Evolutionary conservation across 2,329 filamentous ascomycete species (phyloP), one percentile per base, ranked within the genome.

Genomic region (Verticillium zaregamsianum): DNA sequence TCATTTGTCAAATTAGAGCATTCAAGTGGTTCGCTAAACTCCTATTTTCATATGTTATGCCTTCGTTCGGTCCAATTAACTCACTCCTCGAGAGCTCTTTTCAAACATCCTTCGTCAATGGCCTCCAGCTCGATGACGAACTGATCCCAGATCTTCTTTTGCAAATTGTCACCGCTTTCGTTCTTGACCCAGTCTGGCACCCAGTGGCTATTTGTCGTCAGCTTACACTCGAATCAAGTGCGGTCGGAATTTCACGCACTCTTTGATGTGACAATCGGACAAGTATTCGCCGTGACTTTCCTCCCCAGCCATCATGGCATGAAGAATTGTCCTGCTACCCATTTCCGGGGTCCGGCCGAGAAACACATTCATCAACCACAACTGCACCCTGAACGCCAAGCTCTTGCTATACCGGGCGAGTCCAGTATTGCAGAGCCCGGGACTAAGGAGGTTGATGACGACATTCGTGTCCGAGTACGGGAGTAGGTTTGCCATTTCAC

Each of bases 401-500:
- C 15, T 28, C 3, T 39, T 12, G 11, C 33, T 57, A 12, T 59
- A 57, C 12, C 56, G 40, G 35, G 37, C n/a, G 2, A 71, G 68
- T 1, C 62, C 64, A 0, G 69, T 70, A 52, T 66, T 68, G 65
- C 69, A 71, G 4, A 75, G 60, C 0, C 73, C 73, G 0, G 73
- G 74, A 58, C 68, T 68, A 14, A 72, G 37, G 0, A 67, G 23
- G 63, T 74, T 75, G 28, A 75, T 55, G 37, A 75, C 64, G 25
- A 76, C 71, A 1, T 71, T 71, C 0, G 69, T 70, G 5, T 64
- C 64, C 0, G 68, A 65, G 1, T 68, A 64, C 7, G 73, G 72
- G 7, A 66, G 17, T 1, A 70, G 63, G 0, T 61, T 55, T 15
- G 70, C 70, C 9, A 76, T 66, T 6, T 74, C 62, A 17, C 69